These are phyloP conservation scores for Solanum hybrid DNA, from an alignment of 305 asterid species.

Conservation along the genomic window DNA sequence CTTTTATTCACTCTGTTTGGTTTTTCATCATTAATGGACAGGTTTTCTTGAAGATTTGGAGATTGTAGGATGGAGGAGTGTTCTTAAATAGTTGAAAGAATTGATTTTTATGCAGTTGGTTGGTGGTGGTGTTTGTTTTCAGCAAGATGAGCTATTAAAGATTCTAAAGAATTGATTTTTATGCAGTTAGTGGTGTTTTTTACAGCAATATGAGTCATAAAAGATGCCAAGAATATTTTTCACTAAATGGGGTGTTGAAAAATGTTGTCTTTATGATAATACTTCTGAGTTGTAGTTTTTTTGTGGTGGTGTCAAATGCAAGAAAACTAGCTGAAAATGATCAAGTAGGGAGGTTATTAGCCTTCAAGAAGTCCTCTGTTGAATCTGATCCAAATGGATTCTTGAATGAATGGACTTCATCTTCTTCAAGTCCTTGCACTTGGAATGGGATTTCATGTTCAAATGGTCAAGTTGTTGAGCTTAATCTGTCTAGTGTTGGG, in stretches of 20 bases:
- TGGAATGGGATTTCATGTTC: conserved; percentile 78
- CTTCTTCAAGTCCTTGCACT: conserved; percentile 52
- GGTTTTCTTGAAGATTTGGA: neutral
- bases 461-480: conserved; percentile 37
- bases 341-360: conserved; percentile 36
- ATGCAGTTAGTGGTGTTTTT: neutral
- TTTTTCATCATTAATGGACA: neutral
- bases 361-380: conserved; percentile 62
- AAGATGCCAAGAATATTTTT: conserved; percentile 1
- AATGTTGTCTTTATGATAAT: conserved; percentile 21
- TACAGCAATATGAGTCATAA: conserved; percentile 26
- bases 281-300: neutral
- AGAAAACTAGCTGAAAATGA: conserved; percentile 11
- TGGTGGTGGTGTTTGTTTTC: conserved; percentile 10
- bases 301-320: neutral
- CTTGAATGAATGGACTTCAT: conserved; percentile 47
- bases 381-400: conserved; percentile 52
- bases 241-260: conserved; percentile 15
- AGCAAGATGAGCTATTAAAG: neutral
- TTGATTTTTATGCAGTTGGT: conserved; percentile 29
- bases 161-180: neutral
- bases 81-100: neutral
- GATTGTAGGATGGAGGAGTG: neutral
- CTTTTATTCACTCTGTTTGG: neutral
- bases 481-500: conserved; percentile 54